Evolutionary conservation across 2,329 filamentous ascomycete genomes (phyloP).

Genomic region (Scedosporium boydii): DNA sequence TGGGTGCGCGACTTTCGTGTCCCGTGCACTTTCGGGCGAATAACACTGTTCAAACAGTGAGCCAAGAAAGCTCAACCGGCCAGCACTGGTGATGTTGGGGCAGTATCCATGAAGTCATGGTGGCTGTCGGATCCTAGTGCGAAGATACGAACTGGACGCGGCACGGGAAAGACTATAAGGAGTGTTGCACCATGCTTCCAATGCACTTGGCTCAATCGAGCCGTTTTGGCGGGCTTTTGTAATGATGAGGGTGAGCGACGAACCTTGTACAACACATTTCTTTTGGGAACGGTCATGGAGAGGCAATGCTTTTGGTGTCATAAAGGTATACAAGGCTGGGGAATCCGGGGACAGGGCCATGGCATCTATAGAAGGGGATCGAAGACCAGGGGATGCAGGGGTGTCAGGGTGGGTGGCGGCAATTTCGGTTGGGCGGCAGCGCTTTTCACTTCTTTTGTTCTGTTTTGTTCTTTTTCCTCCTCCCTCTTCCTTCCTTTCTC

Average conservation of each 20-base stretch:
- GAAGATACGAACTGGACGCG: neutral
- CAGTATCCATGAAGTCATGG: no score
- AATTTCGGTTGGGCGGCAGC: neutral
- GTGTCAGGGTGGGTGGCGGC: neutral
- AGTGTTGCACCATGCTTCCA: neutral
- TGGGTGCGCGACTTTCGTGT: no score
- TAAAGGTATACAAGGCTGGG: neutral
- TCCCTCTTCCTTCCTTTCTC: neutral
- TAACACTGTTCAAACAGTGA: no score
- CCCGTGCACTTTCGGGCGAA: no score
- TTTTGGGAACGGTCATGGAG: neutral
- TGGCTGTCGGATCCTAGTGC: neutral
- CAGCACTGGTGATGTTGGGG: no score
- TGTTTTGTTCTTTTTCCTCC: slow-evolving; percentile 15
- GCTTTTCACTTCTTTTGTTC: slow-evolving; percentile 9
- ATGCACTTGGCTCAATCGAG: slow-evolving; percentile 12
- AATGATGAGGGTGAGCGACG: neutral
- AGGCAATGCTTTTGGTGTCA: neutral
- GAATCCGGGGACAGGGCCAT: neutral
- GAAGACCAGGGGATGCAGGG: neutral
- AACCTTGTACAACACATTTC: neutral
- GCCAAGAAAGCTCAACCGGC: no score
- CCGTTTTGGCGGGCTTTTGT: slow-evolving; percentile 13
- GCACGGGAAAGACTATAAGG: neutral
- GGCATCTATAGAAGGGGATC: neutral